Conservation (phyloP, 495 filamentous ascomycete genomes). For the Neurospora hispaniola region DNA sequence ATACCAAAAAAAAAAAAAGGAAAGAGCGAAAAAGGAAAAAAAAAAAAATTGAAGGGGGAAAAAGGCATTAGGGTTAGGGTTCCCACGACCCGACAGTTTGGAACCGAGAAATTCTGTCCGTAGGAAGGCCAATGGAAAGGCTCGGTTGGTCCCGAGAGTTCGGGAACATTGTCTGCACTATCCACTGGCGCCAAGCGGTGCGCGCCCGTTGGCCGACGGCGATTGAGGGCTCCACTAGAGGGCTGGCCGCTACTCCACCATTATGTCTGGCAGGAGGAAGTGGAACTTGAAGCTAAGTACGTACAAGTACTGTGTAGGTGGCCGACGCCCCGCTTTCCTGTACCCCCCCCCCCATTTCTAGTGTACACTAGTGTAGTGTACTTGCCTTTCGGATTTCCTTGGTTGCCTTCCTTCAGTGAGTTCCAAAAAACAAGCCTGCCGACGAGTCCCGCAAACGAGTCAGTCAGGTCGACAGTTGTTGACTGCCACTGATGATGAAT, state of each 20-base stretch:
- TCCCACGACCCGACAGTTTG: background rate
- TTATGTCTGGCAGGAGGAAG: no score
- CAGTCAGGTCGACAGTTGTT: background rate
- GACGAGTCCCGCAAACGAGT: background rate
- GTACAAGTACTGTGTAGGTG: no score
- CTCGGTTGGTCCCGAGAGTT: background rate
- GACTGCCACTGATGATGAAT: background rate
- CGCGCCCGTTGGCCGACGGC: constrained; percentile 2
- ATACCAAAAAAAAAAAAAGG: background rate
- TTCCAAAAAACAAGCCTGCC: background rate
- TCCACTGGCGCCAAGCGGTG: background rate
- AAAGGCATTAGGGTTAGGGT: no score
- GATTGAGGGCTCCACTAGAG: background rate
- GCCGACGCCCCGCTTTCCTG: no score
- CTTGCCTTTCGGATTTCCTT: background rate
- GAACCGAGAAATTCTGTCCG: background rate
- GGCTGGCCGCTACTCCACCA: background rate
- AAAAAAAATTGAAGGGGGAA: no score
- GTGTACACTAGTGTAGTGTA: no score
- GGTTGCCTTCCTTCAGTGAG: no score
- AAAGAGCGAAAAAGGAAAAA: background rate
- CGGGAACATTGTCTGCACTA: constrained; percentile 6
- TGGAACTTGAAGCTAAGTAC: no score
- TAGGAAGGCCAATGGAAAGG: background rate
- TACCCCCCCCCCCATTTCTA: no score